Evolutionary conservation across 148 eudicot species (phyloP).

Genomic region (Vaccinium darrowii): DNA sequence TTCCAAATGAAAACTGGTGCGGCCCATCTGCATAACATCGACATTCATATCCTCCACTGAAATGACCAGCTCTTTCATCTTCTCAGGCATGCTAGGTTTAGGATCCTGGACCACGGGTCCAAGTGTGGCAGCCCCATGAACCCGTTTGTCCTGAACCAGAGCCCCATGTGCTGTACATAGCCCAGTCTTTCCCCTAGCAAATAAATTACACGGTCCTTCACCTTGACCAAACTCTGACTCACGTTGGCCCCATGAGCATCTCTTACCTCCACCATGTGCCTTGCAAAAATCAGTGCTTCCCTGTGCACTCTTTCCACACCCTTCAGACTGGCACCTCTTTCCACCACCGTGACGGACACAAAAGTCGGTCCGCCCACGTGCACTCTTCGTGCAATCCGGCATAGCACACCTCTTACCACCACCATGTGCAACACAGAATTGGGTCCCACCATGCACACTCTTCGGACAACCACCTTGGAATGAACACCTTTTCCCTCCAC

Average conservation of each 20-base stretch:
- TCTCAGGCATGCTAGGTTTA: constrained; percentile 24
- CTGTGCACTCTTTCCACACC: constrained; percentile 94
- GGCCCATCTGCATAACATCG: constrained; percentile 29
- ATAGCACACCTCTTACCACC: constrained; percentile 94
- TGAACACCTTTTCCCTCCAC: constrained; percentile 95
- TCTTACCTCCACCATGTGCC: constrained; percentile 96
- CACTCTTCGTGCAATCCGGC: constrained; percentile 81
- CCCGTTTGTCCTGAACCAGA: constrained; percentile 86
- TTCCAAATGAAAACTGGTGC: constrained; percentile 22
- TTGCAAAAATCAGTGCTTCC: constrained; percentile 99
- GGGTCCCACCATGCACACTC: constrained; percentile 96
- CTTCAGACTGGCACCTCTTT: constrained; percentile 73
- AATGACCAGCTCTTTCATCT: constrained; percentile 24
- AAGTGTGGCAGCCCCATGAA: constrained; percentile 85
- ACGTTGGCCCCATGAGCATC: constrained; percentile 85
- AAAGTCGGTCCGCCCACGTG: constrained; percentile 82
- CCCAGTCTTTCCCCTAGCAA: constrained; percentile 83
- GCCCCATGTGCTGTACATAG: constrained; percentile 78
- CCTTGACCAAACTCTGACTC: constrained; percentile 57
- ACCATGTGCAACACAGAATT: constrained; percentile 94
- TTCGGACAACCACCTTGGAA: constrained; percentile 80
- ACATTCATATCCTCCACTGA: constrained; percentile 36
- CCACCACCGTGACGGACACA: constrained; percentile 99
- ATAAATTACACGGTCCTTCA: constrained; percentile 62
- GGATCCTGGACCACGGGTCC: constrained; percentile 59